Conservation (phyloP, 805 yeast species). For the Ascoidea tarda region DNA sequence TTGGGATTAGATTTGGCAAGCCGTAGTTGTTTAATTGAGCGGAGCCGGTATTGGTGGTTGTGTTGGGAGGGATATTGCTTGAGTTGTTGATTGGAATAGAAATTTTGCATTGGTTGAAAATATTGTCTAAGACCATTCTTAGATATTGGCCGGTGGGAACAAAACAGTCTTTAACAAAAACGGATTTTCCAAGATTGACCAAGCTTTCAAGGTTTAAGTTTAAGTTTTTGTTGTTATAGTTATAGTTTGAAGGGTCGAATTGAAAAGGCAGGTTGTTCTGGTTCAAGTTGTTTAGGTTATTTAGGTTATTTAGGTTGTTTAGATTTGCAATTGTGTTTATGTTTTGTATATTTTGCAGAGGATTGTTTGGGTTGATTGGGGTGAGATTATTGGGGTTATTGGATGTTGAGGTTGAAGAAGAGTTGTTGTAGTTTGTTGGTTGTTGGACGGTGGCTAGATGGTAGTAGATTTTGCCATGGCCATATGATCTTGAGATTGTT, state of each 20-base stretch:
- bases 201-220: conserved; percentile 42
- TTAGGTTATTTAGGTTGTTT: not conserved
- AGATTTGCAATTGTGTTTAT: not conserved
- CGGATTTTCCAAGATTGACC: conserved; percentile 67
- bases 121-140: conserved; percentile 66
- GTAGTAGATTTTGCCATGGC: conserved; percentile 77
- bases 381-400: no score
- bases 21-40: not conserved
- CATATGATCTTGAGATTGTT: conserved; percentile 60
- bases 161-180: conserved; percentile 69
- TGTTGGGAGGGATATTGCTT: not conserved
- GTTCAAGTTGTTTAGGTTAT: not conserved
- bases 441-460: conserved; percentile 83
- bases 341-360: not conserved
- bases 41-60: no score
- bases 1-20: no score
- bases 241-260: not conserved
- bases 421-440: conserved; percentile 4
- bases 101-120: conserved; percentile 48
- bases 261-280: not conserved
- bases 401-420: no score
- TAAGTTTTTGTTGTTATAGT: not conserved
- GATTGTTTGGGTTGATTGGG: no score
- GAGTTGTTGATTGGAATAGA: conserved; percentile 14
- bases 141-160: conserved; percentile 73